Conservation (phyloP, 306 rosid species). For the Herpetospermum pedunculosum region DNA sequence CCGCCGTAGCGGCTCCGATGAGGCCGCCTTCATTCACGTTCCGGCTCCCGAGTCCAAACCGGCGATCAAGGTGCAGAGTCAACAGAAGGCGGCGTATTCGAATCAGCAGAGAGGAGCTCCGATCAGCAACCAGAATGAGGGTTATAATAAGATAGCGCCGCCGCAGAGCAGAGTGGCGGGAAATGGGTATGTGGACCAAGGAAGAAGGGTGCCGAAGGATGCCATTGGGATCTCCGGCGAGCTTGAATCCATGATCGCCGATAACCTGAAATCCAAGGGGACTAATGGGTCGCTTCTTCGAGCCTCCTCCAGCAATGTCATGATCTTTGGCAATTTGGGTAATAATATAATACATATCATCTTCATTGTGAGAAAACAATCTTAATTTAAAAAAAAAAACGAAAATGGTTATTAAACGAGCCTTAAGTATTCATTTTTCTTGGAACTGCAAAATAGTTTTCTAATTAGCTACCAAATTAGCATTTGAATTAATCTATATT, state of each 20-base stretch:
- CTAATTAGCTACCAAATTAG: background rate
- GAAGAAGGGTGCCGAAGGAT: constrained; percentile 57
- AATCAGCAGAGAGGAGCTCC: constrained; percentile 4
- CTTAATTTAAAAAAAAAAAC: too few relatives aligned
- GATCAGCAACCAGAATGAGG: constrained; percentile 4
- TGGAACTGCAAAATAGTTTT: too few relatives aligned
- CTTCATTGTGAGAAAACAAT: too few relatives aligned
- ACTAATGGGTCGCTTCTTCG: constrained; percentile 36
- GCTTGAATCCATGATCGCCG: constrained; percentile 62
- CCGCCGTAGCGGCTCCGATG: constrained; percentile 24
- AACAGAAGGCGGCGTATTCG: constrained; percentile 3
- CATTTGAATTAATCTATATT: background rate
- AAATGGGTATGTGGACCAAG: constrained; percentile 44
- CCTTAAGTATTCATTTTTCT: too few relatives aligned
- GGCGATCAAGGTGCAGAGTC: constrained; percentile 8
- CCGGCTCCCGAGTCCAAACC: background rate
- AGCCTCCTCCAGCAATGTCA: constrained; percentile 77
- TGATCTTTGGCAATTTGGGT: constrained; percentile 65
- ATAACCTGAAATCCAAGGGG: constrained; percentile 51
- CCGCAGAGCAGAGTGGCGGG: background rate
- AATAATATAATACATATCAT: too few relatives aligned
- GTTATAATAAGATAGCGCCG: background rate
- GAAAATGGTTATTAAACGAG: too few relatives aligned
- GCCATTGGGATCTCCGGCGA: constrained; percentile 70
- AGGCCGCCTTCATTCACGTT: background rate